Conservation (phyloP, 2,329 filamentous ascomycete genomes). For the Phoma sp. region DNA sequence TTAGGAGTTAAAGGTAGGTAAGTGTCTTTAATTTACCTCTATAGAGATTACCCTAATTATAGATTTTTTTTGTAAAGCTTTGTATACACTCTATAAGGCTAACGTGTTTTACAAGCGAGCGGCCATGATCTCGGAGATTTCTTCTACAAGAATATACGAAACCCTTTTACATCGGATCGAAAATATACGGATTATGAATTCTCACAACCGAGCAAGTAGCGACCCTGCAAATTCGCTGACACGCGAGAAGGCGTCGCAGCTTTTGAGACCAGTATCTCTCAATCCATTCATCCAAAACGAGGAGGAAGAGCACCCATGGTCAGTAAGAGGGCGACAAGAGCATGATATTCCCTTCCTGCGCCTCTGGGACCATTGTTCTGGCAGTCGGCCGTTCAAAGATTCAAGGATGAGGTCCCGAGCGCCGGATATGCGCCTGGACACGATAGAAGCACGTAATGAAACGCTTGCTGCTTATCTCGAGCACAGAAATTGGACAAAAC, state of each 20-base stretch:
- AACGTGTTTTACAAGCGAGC: no score
- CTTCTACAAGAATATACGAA: neutral
- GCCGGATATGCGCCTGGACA: slow-evolving; percentile 1
- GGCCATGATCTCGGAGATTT: neutral
- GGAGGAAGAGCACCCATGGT: slow-evolving; percentile 13
- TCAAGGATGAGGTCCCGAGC: slow-evolving; percentile 7
- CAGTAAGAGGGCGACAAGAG: neutral
- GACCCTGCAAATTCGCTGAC: neutral
- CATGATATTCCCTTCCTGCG: slow-evolving; percentile 14
- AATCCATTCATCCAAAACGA: slow-evolving; percentile 1
- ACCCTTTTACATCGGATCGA: neutral
- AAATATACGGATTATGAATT: neutral
- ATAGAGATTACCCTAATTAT: no score
- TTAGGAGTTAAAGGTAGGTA: no score
- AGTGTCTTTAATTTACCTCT: no score
- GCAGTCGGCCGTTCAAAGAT: slow-evolving; percentile 13
- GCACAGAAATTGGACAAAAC: slow-evolving; percentile 1
- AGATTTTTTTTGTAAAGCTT: no score
- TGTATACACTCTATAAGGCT: no score
- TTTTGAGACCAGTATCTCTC: slow-evolving; percentile 1
- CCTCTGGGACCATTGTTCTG: slow-evolving; percentile 19
- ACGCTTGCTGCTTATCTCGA: slow-evolving; percentile 5
- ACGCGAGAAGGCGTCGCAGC: slow-evolving; percentile 9
- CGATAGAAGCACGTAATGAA: neutral
- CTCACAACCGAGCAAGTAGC: neutral